These are phyloP conservation scores for Citrus maxima DNA, from an alignment of 345 rosid species.

Conservation along the genomic window DNA sequence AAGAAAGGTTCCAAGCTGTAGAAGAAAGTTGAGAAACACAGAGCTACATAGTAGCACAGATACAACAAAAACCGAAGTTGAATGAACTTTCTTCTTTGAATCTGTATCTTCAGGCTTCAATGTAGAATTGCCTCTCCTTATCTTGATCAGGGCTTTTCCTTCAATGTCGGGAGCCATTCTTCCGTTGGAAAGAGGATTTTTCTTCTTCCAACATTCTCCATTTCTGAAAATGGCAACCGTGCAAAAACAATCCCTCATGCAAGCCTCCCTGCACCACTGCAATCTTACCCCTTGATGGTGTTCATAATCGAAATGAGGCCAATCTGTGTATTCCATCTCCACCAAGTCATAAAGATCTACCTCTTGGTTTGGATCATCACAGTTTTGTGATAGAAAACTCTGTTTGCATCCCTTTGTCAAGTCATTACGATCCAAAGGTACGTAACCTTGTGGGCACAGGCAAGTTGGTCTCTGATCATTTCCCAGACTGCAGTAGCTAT, in stretches of 20 bases:
- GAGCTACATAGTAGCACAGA: conserved; percentile 30
- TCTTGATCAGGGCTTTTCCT: conserved; percentile 38
- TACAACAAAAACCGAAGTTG: conserved; percentile 15
- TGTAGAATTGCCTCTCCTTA: conserved; percentile 21
- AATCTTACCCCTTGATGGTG: conserved; percentile 6
- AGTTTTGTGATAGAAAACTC: conserved; percentile 32
- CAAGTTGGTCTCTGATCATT: conserved; percentile 39
- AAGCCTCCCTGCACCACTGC: conserved; percentile 41
- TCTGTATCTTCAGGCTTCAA: conserved; percentile 3
- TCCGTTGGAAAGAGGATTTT: conserved; percentile 42
- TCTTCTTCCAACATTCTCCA: conserved; percentile 48
- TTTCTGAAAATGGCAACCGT: conserved; percentile 33
- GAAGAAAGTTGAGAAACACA: conserved; percentile 15
- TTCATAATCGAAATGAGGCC: conserved; percentile 37
- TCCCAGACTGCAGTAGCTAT: conserved; percentile 41
- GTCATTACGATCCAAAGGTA: conserved; percentile 31
- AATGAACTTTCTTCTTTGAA: conserved; percentile 5
- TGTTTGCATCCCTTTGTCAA: conserved; percentile 38
- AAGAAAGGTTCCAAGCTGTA: background rate
- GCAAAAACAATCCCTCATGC: conserved; percentile 58
- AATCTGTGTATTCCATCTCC: conserved; percentile 27
- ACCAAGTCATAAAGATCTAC: conserved; percentile 17
- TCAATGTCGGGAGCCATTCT: background rate
- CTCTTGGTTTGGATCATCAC: conserved; percentile 22
- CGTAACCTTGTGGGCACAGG: conserved; percentile 42